phyloP scores from a whole-genome alignment of 176 grass and related monocot species.

The Pharus latifolius region DNA sequence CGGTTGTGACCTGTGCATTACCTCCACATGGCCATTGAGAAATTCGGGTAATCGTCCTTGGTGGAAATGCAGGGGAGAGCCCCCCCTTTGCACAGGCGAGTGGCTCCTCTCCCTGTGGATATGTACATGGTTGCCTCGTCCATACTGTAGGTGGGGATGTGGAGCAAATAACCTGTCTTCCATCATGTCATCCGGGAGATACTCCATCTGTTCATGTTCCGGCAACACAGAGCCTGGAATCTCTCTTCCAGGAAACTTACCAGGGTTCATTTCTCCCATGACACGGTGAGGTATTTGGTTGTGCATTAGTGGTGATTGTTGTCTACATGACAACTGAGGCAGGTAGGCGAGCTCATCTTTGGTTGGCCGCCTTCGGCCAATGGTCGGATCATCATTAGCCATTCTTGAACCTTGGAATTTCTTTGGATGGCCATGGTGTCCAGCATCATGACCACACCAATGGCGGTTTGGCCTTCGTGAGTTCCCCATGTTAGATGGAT shows the following conservation, averaged over 20 bases:
- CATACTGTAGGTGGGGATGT: slow-evolving; percentile 9
- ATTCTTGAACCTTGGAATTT: slow-evolving; percentile 37
- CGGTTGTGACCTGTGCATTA: slow-evolving; percentile 27
- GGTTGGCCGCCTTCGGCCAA: slow-evolving; percentile 12
- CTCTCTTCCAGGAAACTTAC: slow-evolving; percentile 12
- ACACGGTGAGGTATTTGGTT: background rate
- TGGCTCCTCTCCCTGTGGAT: slow-evolving; percentile 27
- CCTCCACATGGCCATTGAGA: no score
- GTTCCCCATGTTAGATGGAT: slow-evolving; percentile 12
- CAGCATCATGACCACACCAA: slow-evolving; percentile 8
- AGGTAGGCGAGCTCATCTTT: slow-evolving; percentile 22
- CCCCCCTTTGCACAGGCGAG: slow-evolving; percentile 38
- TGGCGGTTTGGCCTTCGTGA: slow-evolving; percentile 13
- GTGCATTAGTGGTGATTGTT: background rate
- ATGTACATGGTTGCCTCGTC: slow-evolving; percentile 15
- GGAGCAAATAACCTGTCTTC: slow-evolving; percentile 16
- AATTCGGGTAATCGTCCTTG: slow-evolving; percentile 32
- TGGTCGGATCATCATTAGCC: slow-evolving; percentile 9
- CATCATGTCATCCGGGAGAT: slow-evolving; percentile 28
- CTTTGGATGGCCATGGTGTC: slow-evolving; percentile 8
- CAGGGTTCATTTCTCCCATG: slow-evolving; percentile 24
- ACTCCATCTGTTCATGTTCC: slow-evolving; percentile 12
- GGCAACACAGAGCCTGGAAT: slow-evolving; percentile 14
- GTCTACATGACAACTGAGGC: slow-evolving; percentile 9
- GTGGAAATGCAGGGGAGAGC: slow-evolving; percentile 20